A percentile compares a stretch with the other conserved stretches of the same genome.
Conservation (phyloP, 2,329 filamentous ascomycete species). For the Phyllosticta capitalensis region DNA sequence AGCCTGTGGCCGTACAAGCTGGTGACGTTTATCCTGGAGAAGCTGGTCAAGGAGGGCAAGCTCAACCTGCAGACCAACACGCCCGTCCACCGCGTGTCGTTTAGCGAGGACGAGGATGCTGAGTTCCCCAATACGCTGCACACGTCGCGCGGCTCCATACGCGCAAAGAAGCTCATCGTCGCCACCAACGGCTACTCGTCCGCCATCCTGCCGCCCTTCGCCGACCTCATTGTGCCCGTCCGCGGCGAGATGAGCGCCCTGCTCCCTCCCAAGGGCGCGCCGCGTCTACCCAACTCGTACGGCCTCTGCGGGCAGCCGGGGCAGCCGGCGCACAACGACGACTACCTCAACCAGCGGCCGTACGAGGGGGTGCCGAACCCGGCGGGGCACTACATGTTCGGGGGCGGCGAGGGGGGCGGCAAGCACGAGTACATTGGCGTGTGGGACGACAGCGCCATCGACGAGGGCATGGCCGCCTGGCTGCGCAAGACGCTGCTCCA, state of each 20-base stretch:
- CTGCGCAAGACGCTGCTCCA: constrained; percentile 40
- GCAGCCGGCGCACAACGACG: constrained; percentile 45
- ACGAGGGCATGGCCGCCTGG: constrained; percentile 46
- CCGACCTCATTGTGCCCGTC: constrained; percentile 65
- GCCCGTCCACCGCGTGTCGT: constrained; percentile 39
- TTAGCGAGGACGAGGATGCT: constrained; percentile 17
- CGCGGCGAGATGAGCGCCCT: constrained; percentile 64
- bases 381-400: constrained; percentile 52
- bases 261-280: constrained; percentile 40
- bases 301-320: constrained; percentile 49
- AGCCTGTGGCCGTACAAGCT: constrained; percentile 80
- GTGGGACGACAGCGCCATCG: constrained; percentile 50
- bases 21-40: constrained; percentile 60
- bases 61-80: constrained; percentile 72
- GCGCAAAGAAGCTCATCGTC: constrained; percentile 56
- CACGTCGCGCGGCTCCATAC: constrained; percentile 60
- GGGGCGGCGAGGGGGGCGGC: constrained; percentile 55
- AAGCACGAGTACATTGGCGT: constrained; percentile 42
- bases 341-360: constrained; percentile 66
- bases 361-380: constrained; percentile 32
- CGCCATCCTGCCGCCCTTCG: constrained; percentile 58
- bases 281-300: constrained; percentile 49
- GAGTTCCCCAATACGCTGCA: constrained; percentile 36
- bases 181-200: constrained; percentile 82
- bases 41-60: constrained; percentile 37